A percentile compares a stretch with the other conserved stretches of the same genome.
phyloP scores from a whole-genome alignment of 805 yeast species.

The Saccharomycopsis vini region DNA sequence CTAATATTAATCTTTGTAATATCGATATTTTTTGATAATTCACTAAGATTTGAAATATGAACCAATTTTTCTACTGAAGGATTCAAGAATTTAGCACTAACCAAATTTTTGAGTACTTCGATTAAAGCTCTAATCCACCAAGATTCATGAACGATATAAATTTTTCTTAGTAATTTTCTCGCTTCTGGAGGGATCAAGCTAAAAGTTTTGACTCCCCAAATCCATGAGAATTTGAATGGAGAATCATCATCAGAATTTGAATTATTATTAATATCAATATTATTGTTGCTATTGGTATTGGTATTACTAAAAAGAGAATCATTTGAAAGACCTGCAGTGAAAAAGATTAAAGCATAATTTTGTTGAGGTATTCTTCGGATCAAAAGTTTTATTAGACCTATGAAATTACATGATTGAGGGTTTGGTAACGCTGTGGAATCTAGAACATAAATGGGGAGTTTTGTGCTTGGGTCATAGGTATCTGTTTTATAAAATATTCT shows the following conservation, averaged over 20 bases:
- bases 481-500: slow-evolving; percentile 50
- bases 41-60: slow-evolving; percentile 43
- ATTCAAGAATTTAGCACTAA: slow-evolving; percentile 37
- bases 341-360: slow-evolving; percentile 60
- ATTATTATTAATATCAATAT: not conserved
- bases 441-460: slow-evolving; percentile 67
- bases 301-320: slow-evolving; percentile 6
- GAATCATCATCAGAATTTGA: slow-evolving; percentile 24
- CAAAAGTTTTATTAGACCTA: slow-evolving; percentile 49
- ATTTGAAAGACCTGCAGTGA: slow-evolving; percentile 70
- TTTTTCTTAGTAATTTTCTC: slow-evolving; percentile 46
- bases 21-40: slow-evolving; percentile 54
- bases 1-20: slow-evolving; percentile 70
- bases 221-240: slow-evolving; percentile 36
- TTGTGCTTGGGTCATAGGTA: slow-evolving; percentile 56
- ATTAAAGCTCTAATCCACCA: slow-evolving; percentile 79
- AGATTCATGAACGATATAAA: slow-evolving; percentile 81
- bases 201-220: slow-evolving; percentile 58
- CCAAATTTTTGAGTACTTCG: slow-evolving; percentile 58
- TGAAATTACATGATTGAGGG: slow-evolving; percentile 33
- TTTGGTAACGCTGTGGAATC: slow-evolving; percentile 77
- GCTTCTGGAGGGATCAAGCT: slow-evolving; percentile 48
- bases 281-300: no score
- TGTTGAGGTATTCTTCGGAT: slow-evolving; percentile 49
- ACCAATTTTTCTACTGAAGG: slow-evolving; percentile 31